These are phyloP conservation scores for Flammula alnicola DNA, from an alignment of 1,284 basidiomycete species.

Conservation along the genomic window DNA sequence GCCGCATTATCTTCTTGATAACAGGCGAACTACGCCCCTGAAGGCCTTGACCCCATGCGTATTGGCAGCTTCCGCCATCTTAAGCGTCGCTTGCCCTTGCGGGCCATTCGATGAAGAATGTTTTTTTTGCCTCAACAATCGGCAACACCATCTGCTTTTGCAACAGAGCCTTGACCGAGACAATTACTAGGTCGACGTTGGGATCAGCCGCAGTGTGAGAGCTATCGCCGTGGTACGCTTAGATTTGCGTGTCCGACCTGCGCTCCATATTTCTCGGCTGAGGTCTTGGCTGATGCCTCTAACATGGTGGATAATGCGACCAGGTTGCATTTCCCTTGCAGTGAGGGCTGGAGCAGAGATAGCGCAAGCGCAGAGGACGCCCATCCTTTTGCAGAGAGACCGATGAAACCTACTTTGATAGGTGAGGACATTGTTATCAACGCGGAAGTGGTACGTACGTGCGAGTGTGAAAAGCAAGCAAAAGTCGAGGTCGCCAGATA, in stretches of 20 bases:
- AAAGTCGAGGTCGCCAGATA: no score
- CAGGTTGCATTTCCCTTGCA: constrained; percentile 18
- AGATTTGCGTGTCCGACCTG: constrained; percentile 12
- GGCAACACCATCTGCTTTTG: constrained; percentile 19
- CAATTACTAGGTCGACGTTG: constrained; percentile 22
- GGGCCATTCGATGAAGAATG: constrained; percentile 25
- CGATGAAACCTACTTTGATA: constrained; percentile 25
- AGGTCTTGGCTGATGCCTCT: constrained; percentile 15
- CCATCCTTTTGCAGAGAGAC: constrained; percentile 22
- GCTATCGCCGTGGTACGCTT: constrained; percentile 15
- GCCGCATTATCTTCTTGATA: constrained; percentile 21
- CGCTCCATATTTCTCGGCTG: constrained; percentile 16
- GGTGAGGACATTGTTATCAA: constrained; percentile 3
- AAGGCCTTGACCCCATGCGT: constrained; percentile 16
- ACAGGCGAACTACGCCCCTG: constrained; percentile 20
- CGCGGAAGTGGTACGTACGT: no score
- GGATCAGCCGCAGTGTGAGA: constrained; percentile 11
- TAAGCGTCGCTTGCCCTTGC: constrained; percentile 19
- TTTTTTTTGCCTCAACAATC: constrained; percentile 17
- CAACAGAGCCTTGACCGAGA: constrained; percentile 17
- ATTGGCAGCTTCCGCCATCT: constrained; percentile 19
- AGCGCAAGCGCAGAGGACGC: constrained; percentile 16
- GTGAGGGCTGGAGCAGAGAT: constrained; percentile 19
- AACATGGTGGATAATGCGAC: constrained; percentile 24
- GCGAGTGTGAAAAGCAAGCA: no score